These are phyloP conservation scores for Solanum arcanum DNA, from an alignment of 257 asterid genomes.

Conservation along the genomic window DNA sequence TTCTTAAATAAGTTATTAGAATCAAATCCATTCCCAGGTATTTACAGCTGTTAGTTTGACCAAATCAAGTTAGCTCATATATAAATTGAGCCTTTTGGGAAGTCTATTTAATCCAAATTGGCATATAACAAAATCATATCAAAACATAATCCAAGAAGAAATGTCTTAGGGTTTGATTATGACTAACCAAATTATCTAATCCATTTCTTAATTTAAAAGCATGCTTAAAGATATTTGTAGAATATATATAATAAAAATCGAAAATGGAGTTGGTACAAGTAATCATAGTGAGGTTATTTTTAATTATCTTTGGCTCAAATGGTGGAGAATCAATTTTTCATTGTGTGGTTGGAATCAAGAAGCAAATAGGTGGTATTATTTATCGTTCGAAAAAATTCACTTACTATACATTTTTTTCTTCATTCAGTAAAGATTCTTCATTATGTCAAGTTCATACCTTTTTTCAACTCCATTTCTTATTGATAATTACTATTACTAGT, in stretches of 20 bases:
- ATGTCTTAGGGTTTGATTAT: background rate
- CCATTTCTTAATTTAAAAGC: background rate
- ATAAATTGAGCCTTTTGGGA: background rate
- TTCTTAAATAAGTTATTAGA: background rate
- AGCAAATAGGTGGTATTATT: background rate
- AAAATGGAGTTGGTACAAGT: background rate
- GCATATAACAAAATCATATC: background rate
- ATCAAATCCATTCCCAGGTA: background rate
- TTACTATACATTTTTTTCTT: background rate
- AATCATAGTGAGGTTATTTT: conserved; percentile 1
- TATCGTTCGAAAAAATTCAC: background rate
- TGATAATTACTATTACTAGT: background rate
- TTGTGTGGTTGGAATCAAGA: background rate
- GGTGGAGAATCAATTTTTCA: conserved; percentile 9
- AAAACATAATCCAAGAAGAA: background rate
- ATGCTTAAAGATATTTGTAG: background rate
- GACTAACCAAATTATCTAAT: background rate
- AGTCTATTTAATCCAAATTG: background rate
- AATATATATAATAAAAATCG: background rate
- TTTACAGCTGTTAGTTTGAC: background rate
- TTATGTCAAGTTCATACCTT: background rate
- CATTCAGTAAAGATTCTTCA: background rate
- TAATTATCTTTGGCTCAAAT: conserved; percentile 19
- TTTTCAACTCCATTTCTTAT: background rate
- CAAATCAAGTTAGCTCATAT: background rate